A percentile compares a stretch with the other conserved stretches of the same genome.
Conservation (phyloP, 179 eudicot species). For the Patellifolia procumbens region DNA sequence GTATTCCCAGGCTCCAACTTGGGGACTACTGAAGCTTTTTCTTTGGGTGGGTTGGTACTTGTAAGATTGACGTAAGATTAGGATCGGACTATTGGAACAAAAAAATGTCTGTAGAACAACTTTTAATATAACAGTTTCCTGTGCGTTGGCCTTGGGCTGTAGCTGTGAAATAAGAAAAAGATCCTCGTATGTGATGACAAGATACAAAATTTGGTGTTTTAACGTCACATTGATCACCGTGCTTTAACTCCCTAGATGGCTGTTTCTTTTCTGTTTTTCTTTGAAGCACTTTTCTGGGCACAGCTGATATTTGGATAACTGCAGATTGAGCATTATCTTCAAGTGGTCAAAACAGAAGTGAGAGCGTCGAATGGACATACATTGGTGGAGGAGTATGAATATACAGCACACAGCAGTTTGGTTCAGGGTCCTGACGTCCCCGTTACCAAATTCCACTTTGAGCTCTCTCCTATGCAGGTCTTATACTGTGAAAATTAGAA, state of each 20-base stretch:
- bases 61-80: conserved; percentile 8
- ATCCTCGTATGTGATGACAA: neutral
- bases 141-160: neutral
- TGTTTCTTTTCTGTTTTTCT: neutral
- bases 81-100: conserved; percentile 1
- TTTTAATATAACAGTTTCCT: neutral
- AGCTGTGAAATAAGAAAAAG: neutral
- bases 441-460: conserved; percentile 85
- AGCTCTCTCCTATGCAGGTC: conserved; percentile 97
- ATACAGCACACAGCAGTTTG: conserved; percentile 94
- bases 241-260: neutral
- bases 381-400: conserved; percentile 82
- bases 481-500: neutral
- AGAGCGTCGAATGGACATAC: conserved; percentile 42
- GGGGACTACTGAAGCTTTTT: neutral
- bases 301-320: conserved; percentile 20
- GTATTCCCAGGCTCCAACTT: neutral
- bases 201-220: no score
- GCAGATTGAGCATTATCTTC: conserved; percentile 97
- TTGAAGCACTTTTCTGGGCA: neutral
- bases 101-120: neutral
- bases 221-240: neutral
- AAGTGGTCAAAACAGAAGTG: conserved; percentile 91
- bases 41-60: neutral
- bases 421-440: conserved; percentile 70